These are phyloP conservation scores for Penicillium canescens DNA, from an alignment of 495 filamentous ascomycete species.

Conservation along the genomic window DNA sequence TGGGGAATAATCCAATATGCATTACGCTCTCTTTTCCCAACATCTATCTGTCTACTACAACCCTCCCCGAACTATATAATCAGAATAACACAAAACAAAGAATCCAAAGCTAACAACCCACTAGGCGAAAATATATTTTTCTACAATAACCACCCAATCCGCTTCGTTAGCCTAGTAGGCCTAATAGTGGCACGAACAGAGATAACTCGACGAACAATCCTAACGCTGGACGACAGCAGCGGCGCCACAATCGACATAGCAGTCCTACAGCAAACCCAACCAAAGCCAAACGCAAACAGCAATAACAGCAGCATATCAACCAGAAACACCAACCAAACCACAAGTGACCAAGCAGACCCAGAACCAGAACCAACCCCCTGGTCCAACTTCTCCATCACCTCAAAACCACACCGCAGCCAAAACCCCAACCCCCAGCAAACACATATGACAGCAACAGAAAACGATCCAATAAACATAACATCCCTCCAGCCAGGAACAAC, in stretches of 20 bases:
- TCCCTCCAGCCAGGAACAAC: slow-evolving; percentile 64
- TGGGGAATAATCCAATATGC: background rate
- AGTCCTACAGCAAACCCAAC: slow-evolving; percentile 22
- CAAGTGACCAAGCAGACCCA: background rate
- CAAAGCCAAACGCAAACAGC: slow-evolving; percentile 6
- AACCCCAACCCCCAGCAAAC: slow-evolving; percentile 2
- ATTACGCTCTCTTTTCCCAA: too few species aligned
- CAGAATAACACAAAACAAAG: background rate
- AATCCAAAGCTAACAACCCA: slow-evolving; percentile 1
- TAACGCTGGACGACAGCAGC: slow-evolving; percentile 84
- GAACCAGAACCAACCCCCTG: background rate
- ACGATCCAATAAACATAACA: slow-evolving; percentile 35
- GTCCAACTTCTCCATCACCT: background rate
- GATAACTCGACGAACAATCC: slow-evolving; percentile 54
- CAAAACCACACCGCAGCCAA: background rate
- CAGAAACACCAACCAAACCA: slow-evolving; percentile 1
- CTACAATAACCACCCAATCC: slow-evolving; percentile 84
- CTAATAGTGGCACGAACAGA: slow-evolving; percentile 75
- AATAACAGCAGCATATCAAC: slow-evolving; percentile 3
- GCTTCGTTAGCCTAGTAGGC: slow-evolving; percentile 78
- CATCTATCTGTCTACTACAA: background rate
- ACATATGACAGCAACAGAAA: slow-evolving; percentile 7
- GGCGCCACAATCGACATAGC: slow-evolving; percentile 69
- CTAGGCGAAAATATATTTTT: slow-evolving; percentile 75
- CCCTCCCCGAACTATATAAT: background rate